A percentile compares a stretch with the other conserved stretches of the same genome.
Conservation (phyloP, 179 eudicot genomes). For the Beta corolliflora region DNA sequence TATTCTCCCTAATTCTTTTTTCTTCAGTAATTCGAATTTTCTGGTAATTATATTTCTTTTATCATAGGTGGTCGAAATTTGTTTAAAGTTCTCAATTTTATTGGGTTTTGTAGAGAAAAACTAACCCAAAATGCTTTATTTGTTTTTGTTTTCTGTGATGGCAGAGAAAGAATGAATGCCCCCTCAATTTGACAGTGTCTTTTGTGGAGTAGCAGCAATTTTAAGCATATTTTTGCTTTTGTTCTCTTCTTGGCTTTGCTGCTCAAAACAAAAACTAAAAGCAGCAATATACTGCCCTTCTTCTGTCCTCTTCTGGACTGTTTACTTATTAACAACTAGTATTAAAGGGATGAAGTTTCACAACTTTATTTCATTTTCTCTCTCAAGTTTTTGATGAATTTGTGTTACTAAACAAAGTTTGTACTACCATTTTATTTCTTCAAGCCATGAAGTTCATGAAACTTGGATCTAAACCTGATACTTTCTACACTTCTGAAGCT, state of each 20-base stretch:
- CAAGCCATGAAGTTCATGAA: conserved; percentile 88
- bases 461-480: conserved; percentile 87
- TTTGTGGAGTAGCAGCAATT: conserved; percentile 19
- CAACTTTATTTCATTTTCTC: neutral
- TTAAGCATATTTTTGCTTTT: conserved; percentile 20
- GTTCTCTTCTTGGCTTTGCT: conserved; percentile 19
- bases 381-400: conserved; percentile 23
- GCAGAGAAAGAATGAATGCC: conserved; percentile 22
- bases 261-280: conserved; percentile 17
- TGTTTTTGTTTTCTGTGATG: neutral
- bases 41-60: conserved; percentile 16
- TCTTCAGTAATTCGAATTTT: conserved; percentile 22
- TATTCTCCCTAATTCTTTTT: conserved; percentile 13
- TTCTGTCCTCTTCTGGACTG: conserved; percentile 8
- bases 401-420: conserved; percentile 14
- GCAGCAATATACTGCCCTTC: neutral
- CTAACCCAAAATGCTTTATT: neutral
- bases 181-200: conserved; percentile 18
- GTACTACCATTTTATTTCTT: neutral
- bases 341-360: conserved; percentile 20
- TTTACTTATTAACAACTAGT: neutral
- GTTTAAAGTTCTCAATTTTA: conserved; percentile 4
- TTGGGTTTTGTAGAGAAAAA: conserved; percentile 20
- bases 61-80: conserved; percentile 22
- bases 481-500: conserved; percentile 73